A percentile compares a stretch with the other conserved stretches of the same genome.
Conservation (phyloP, 129 eudicot genomes). For the Glebionis coronaria region DNA sequence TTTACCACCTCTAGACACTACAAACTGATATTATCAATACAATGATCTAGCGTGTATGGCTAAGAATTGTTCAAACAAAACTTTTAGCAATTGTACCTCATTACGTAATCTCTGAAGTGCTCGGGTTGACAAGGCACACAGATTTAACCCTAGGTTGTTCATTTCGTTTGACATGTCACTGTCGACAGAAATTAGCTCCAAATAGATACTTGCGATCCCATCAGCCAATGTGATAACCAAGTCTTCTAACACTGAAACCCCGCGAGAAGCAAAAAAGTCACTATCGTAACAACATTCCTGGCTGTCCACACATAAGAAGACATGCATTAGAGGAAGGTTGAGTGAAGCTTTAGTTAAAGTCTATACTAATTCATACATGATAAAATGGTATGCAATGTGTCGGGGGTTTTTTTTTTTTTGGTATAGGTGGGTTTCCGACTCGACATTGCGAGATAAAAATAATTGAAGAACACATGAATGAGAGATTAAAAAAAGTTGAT, state of each 20-base stretch:
- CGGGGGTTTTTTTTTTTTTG: too few species aligned
- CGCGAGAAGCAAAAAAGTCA: constrained; percentile 54
- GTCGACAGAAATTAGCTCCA: constrained; percentile 95
- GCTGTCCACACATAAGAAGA: constrained; percentile 42
- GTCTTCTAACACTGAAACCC: constrained; percentile 79
- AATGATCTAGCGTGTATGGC: constrained; percentile 1
- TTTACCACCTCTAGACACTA: background rate
- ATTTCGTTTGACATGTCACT: constrained; percentile 78
- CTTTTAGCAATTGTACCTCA: constrained; percentile 46
- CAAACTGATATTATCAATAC: background rate
- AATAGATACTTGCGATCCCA: constrained; percentile 83
- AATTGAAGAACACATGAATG: background rate
- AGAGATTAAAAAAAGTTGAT: too few species aligned
- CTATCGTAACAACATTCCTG: constrained; percentile 46
- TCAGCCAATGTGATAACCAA: constrained; percentile 83
- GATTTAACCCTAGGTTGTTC: constrained; percentile 42
- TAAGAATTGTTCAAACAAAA: background rate
- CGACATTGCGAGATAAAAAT: too few species aligned
- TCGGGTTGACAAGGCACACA: constrained; percentile 86
- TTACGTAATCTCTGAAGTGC: constrained; percentile 95
- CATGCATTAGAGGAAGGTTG: constrained; percentile 20
- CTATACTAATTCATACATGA: background rate
- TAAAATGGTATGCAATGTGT: constrained; percentile 5
- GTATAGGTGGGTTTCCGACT: too few species aligned
- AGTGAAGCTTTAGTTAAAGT: background rate